phyloP scores from a whole-genome alignment of 208 protist genomes.

The Acanthamoeba lenticulata region DNA sequence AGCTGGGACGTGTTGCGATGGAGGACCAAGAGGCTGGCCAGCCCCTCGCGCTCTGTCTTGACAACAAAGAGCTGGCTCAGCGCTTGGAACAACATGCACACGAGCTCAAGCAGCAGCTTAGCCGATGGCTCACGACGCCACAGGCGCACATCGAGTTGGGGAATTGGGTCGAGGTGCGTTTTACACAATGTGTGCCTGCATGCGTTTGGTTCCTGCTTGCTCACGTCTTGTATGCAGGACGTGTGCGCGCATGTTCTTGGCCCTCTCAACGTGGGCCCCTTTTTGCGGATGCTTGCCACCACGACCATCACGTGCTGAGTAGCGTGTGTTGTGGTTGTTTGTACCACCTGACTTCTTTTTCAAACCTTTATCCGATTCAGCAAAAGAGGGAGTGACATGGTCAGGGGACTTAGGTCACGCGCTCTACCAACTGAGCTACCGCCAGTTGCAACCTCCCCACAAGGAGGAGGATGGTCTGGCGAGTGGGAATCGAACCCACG shows the following conservation, averaged over 20 bases:
- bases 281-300: conserved; percentile 5
- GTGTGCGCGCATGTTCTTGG: not conserved
- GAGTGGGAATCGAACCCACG: too few species aligned
- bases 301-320: too few species aligned
- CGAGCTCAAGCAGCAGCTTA: not conserved
- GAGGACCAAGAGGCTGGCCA: not conserved
- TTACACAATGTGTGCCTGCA: not conserved
- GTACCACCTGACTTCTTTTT: too few species aligned
- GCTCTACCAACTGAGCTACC: too few species aligned
- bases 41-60: not conserved
- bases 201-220: not conserved
- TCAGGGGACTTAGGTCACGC: too few species aligned
- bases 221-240: not conserved
- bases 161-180: conserved; percentile 34
- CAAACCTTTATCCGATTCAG: too few species aligned
- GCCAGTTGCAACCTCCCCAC: too few species aligned
- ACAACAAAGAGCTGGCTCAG: not conserved
- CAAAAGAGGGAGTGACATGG: too few species aligned
- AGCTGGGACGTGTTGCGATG: too few species aligned
- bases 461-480: too few species aligned
- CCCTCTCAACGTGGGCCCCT: not conserved
- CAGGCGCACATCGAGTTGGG: conserved; percentile 33
- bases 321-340: too few species aligned
- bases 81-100: not conserved
- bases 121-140: not conserved